phyloP scores from a whole-genome alignment of 78 protist genomes.

The Dictyostelium firmibasis region DNA sequence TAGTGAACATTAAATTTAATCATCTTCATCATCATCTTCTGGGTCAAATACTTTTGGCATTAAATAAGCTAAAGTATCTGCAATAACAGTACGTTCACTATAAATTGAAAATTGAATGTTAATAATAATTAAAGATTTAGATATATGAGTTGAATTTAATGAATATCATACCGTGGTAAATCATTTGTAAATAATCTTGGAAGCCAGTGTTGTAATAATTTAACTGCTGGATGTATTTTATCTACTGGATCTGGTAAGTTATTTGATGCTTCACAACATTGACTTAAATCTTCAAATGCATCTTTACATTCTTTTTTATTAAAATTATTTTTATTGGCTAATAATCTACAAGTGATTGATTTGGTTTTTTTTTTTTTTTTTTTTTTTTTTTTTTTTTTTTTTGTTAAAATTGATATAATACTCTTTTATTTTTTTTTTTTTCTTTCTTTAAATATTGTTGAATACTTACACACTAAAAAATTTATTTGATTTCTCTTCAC shows the following conservation, averaged over 20 bases:
- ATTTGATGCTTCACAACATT: slow-evolving; percentile 29
- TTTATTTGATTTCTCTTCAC: slow-evolving; percentile 35
- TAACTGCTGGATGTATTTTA: slow-evolving; percentile 13
- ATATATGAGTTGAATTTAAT: background rate
- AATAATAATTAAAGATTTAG: background rate
- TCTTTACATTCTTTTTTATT: slow-evolving; percentile 20
- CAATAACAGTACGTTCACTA: slow-evolving; percentile 57
- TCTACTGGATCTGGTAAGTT: slow-evolving; percentile 55
- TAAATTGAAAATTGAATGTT: background rate
- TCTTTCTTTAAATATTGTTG: background rate
- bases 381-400: background rate
- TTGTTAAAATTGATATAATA: too few relatives aligned
- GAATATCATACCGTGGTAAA: slow-evolving; percentile 36
- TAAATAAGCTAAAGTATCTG: slow-evolving; percentile 42
- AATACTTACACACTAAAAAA: slow-evolving; percentile 48
- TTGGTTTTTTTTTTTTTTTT: background rate
- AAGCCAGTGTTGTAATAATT: slow-evolving; percentile 27
- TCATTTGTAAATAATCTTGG: slow-evolving; percentile 75
- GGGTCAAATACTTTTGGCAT: slow-evolving; percentile 71
- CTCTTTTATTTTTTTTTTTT: background rate
- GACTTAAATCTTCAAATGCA: slow-evolving; percentile 7
- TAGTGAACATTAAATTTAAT: background rate
- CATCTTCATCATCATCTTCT: slow-evolving; percentile 67
- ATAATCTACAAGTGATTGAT: background rate
- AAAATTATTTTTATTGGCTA: background rate